Base-by-base conservation (phyloP, 1,284 basidiomycete species). In the Ganoderma leucocontextum region DNA sequence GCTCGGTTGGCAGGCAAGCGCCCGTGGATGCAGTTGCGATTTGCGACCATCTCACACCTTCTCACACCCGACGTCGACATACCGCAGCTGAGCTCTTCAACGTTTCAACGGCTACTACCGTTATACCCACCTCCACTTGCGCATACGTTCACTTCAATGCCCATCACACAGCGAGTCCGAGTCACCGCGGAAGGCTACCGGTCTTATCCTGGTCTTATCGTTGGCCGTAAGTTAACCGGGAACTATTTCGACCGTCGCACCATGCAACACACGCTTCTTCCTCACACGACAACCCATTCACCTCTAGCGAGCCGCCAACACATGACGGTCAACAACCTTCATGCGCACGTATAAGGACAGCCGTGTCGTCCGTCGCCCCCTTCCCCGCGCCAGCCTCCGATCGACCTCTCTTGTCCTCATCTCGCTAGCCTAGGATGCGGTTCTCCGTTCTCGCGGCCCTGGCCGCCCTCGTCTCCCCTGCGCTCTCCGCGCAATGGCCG, bases 221-320 rank as follows among this genome's bases (percentile, higher is more conserved):
- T 7, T 36, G 36, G 2, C 19, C 19, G 35, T 25, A 22, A 2
- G 12, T 52, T 60, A n/a, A 4, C 47, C 36, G 33, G 9, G 29
- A 17, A 38, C 66, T 64, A 64, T 68, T 61, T 61, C 39, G 22
- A 38, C 13, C 41, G 22, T 10, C 38, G 17, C 47, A 47, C 63
- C 67, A 63, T 47, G 60, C 64, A 53, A 57, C 15, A 8, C 52
- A 9, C 15, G 35, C 67, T 68, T 68, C 63, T 64, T 38, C 29
- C 39, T 38, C 60, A 58, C 57, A 58, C 36, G 57, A 22, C 36
- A 55, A 9, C 52, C 52, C 10, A 22, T 10, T 49, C 47, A 12
- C 47, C 47, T 25, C n/a, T 22, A 22, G 17, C 47, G 47, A 10
- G 8, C 22, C 47, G 47, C 47, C 29, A 35, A 36, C 35, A 57